Base-by-base conservation (phyloP, 2,329 filamentous ascomycete genomes). In the Colletotrichum sp. region DNA sequence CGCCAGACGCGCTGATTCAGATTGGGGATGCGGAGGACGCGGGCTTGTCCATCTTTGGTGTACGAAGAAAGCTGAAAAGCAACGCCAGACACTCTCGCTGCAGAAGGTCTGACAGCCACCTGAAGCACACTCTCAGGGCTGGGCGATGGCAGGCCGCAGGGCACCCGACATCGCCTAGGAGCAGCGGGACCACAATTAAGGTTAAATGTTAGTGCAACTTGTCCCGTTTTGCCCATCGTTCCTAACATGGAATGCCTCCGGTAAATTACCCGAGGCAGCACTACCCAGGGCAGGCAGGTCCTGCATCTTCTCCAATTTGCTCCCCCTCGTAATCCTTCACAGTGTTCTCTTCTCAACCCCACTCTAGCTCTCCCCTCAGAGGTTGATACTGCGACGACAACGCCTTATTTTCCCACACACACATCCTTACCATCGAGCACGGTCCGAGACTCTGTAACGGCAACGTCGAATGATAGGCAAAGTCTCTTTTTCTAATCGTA, bases 201-300 rank as follows among this genome's bases (percentile, higher is more conserved):
- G 61, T 71, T 66, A 71, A 62, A 43, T 61, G 61, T 62, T 71
- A 61, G 72, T 66, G 72, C 72, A 32, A 52, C 30, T 61, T 16
- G 34, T 59, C 36, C 68, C 38, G 36, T 52, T 24, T 32, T 65
- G 36, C 36, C 9, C 16, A 36, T 61, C 24, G 9, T n/a, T 21
- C 28, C 52, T 52, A 71, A 32, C 58, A 34, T 14, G 58, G 55
- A 24, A 58, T 28, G 43, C 43, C 18, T 32, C 26, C 18, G 30
- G 18, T 32, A 61, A 61, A 32, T 36, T 61, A n/a, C 28, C 26
- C 58, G 58, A 61, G 28, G 58, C 13, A 26, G n/a, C 55, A 16
- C 38, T n/a, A 48, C 9, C 38, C 18, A n/a, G 8, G 36, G 36
- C 52, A 24, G 36, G 36, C 52, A 24, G 21, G 21, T 26, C 55